Evolutionary conservation across 2,329 filamentous ascomycete species (phyloP).

Genomic region (Trichoderma gracile): DNA sequence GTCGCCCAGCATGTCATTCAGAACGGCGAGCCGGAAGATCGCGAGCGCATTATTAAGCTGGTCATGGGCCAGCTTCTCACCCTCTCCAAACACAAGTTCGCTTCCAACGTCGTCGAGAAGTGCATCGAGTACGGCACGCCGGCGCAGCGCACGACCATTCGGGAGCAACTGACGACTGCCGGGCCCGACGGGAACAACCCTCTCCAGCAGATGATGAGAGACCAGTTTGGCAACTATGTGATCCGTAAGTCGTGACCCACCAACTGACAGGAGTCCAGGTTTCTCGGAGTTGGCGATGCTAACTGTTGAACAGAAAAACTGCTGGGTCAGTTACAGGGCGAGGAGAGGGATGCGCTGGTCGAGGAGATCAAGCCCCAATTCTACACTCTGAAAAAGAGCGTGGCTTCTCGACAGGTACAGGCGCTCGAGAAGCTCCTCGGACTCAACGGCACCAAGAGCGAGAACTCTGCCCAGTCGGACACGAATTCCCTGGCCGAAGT

Average conservation of each 20-base stretch:
- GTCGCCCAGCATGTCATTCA: slow-evolving; percentile 90
- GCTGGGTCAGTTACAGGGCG: slow-evolving; percentile 61
- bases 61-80: slow-evolving; percentile 71
- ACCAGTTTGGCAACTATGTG: slow-evolving; percentile 94
- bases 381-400: slow-evolving; percentile 61
- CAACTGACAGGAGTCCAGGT: background rate
- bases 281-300: slow-evolving; percentile 3
- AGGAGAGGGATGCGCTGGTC: slow-evolving; percentile 60
- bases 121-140: slow-evolving; percentile 73
- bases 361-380: slow-evolving; percentile 66
- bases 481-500: slow-evolving; percentile 60
- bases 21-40: slow-evolving; percentile 72
- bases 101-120: slow-evolving; percentile 96
- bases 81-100: slow-evolving; percentile 92
- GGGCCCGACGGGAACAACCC: slow-evolving; percentile 67
- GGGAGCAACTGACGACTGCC: slow-evolving; percentile 59
- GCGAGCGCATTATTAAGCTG: slow-evolving; percentile 68
- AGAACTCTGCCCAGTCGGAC: slow-evolving; percentile 46
- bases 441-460: slow-evolving; percentile 32
- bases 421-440: slow-evolving; percentile 41
- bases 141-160: slow-evolving; percentile 69
- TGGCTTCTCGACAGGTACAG: slow-evolving; percentile 61
- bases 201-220: slow-evolving; percentile 78
- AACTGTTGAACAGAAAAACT: slow-evolving; percentile 67
- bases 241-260: slow-evolving; percentile 67